phyloP scores from a whole-genome alignment of 2,329 filamentous ascomycete species.

The Aspergillus fijiensis region DNA sequence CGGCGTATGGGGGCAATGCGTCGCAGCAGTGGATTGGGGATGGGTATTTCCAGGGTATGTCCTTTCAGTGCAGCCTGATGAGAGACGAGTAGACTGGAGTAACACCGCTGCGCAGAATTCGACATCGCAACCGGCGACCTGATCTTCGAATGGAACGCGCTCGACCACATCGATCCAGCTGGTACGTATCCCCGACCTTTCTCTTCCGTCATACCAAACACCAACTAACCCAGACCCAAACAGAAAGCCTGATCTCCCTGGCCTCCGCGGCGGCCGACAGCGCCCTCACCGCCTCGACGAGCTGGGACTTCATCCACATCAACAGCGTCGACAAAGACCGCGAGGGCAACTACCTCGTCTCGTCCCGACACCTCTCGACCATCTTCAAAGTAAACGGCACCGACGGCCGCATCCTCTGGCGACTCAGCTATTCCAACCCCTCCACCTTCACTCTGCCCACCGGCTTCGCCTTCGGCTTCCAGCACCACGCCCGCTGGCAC shows the following conservation, averaged over 20 bases:
- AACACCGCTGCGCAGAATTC: conserved; percentile 25
- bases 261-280: conserved; percentile 47
- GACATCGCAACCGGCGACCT: conserved; percentile 56
- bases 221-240: not conserved
- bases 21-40: conserved; percentile 59
- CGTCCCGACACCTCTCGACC: conserved; percentile 46
- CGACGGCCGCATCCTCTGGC: conserved; percentile 51
- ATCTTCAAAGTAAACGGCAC: conserved; percentile 51
- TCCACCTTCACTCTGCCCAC: conserved; percentile 45
- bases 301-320: conserved; percentile 56
- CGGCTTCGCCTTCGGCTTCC: conserved; percentile 51
- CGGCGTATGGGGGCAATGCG: conserved; percentile 46
- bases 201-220: too few relatives aligned
- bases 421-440: conserved; percentile 43
- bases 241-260: conserved; percentile 49
- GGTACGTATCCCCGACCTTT: conserved; percentile 33
- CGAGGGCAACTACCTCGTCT: conserved; percentile 50
- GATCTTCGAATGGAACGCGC: conserved; percentile 59
- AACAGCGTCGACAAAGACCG: conserved; percentile 45
- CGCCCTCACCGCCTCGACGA: conserved; percentile 39
- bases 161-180: conserved; percentile 56
- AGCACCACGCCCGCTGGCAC: conserved; percentile 53
- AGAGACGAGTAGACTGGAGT: not conserved
- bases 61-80: conserved; percentile 21
- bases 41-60: conserved; percentile 53